Evolutionary conservation across 768 basidiomycete genomes (phyloP), one percentile per base, ranked within the genome.

Genomic region (Podaxis sp.): DNA sequence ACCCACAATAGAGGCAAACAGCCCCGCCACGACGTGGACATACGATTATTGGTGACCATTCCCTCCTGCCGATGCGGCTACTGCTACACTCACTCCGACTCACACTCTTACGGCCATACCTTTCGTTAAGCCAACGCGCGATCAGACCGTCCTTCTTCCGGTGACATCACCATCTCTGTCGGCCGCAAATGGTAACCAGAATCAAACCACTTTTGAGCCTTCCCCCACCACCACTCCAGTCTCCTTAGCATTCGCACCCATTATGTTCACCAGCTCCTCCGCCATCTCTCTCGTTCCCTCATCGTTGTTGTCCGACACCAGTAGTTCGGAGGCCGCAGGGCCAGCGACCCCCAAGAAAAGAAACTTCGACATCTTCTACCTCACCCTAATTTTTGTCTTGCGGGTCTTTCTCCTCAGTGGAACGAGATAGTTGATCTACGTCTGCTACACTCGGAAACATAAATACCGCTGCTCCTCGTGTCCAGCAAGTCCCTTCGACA

Each of bases 361-460:
- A 54, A 28, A 24, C 46, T 61, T 8, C 56, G n/a, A 59, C n/a
- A 52, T 64, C 24, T 66, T 62, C 24, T 66, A 64, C 46, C 44
- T 64, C 17, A 59, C 64, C 36, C 65, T 59, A 5, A 33, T 33
- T 2, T 44, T 19, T 52, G 59, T 1, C 44, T 64, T 17, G 28
- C 55, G 12, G 57, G 51, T 65, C 8, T 19, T 64, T 12, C 6
- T 38, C 17, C 28, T 64, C 52, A 46, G 52, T 0, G 51, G 24
- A 12, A 4, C 48, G 8, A 30, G 53, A 7, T 67, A 61, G 64
- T 36, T 61, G 4, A 52, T 63, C 36, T 49, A 62, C 26, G 64
- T 64, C 0, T 67, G 66, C 30, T 61, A 55, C 22, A 65, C 61
- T 2, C 66, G 66, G 7, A 59, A 58, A 44, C 46, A 24, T 3